Percentiles rank a stretch among this genome's conserved stretches.
Conservation (phyloP, 768 basidiomycete genomes). For the Collybia nuda region DNA sequence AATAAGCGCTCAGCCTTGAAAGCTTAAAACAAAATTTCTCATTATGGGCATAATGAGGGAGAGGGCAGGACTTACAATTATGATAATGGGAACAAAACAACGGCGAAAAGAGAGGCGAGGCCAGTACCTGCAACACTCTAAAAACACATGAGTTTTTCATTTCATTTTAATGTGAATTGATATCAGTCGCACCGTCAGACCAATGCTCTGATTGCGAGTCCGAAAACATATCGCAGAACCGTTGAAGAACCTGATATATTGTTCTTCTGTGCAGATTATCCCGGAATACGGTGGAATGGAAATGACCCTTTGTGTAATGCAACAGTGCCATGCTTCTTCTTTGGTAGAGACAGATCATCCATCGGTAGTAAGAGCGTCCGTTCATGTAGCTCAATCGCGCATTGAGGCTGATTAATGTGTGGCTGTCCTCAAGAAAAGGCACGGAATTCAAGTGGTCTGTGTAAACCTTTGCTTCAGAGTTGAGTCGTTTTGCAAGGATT, state of each 20-base stretch:
- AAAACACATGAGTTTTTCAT: not conserved
- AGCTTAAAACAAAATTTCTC: too few relatives aligned
- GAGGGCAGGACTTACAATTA: constrained; percentile 21
- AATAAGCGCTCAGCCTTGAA: too few relatives aligned
- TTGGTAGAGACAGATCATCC: constrained; percentile 14
- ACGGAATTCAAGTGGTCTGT: constrained; percentile 24
- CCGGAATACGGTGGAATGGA: constrained; percentile 6
- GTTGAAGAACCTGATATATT: constrained; percentile 12
- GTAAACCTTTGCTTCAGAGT: constrained; percentile 2
- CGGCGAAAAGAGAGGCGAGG: constrained; percentile 31
- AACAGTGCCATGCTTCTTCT: not conserved
- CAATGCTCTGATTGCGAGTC: constrained; percentile 33
- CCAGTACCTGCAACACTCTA: constrained; percentile 34
- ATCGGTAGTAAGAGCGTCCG: constrained; percentile 20
- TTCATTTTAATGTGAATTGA: not conserved
- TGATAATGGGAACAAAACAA: constrained; percentile 28
- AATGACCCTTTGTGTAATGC: constrained; percentile 6
- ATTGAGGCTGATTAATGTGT: constrained; percentile 8
- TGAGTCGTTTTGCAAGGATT: constrained; percentile 1
- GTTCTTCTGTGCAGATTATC: constrained; percentile 18
- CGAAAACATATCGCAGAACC: constrained; percentile 23
- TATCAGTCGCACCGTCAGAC: constrained; percentile 29
- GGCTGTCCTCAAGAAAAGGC: constrained; percentile 15
- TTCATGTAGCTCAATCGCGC: constrained; percentile 14
- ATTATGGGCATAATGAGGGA: not conserved